Evolutionary conservation across 768 basidiomycete genomes (phyloP).

Genomic region (Boletus eberwhitei): DNA sequence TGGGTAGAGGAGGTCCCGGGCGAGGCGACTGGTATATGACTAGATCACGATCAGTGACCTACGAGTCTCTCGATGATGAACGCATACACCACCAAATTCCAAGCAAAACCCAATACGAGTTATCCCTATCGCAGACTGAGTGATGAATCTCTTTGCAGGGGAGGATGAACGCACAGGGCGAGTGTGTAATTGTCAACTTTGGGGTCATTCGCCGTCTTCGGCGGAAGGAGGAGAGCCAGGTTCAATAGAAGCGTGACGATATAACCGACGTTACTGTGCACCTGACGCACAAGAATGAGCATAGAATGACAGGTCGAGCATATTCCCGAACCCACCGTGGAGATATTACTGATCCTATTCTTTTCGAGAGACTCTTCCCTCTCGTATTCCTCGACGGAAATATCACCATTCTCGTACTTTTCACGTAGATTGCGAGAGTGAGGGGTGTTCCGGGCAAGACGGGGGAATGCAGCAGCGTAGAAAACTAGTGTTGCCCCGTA

Average conservation of each 20-base stretch:
- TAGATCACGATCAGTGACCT: constrained; percentile 22
- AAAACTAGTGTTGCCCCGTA: constrained; percentile 83
- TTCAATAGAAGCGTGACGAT: constrained; percentile 63
- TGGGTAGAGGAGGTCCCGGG: constrained; percentile 75
- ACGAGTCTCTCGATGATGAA: not conserved
- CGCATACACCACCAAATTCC: constrained; percentile 88
- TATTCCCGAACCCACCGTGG: constrained; percentile 50
- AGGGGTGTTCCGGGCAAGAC: constrained; percentile 74
- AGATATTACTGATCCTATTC: constrained; percentile 82
- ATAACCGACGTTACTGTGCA: constrained; percentile 76
- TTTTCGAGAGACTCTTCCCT: constrained; percentile 76
- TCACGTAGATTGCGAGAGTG: constrained; percentile 54
- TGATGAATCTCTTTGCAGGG: not conserved
- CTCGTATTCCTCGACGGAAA: constrained; percentile 62
- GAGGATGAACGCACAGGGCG: constrained; percentile 50
- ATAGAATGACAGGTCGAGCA: not conserved
- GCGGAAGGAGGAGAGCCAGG: constrained; percentile 65
- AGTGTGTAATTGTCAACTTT: constrained; percentile 74
- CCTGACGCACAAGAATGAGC: constrained; percentile 35
- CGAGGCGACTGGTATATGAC: constrained; percentile 85
- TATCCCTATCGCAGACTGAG: constrained; percentile 44
- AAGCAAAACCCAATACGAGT: constrained; percentile 70
- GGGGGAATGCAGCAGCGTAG: constrained; percentile 74
- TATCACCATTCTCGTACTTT: constrained; percentile 58
- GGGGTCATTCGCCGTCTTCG: constrained; percentile 40